A percentile compares a stretch with the other conserved stretches of the same genome.
Evolutionary conservation across 164 flowering plant genomes (phyloP).

Genomic region (Hamamelis virginiana): DNA sequence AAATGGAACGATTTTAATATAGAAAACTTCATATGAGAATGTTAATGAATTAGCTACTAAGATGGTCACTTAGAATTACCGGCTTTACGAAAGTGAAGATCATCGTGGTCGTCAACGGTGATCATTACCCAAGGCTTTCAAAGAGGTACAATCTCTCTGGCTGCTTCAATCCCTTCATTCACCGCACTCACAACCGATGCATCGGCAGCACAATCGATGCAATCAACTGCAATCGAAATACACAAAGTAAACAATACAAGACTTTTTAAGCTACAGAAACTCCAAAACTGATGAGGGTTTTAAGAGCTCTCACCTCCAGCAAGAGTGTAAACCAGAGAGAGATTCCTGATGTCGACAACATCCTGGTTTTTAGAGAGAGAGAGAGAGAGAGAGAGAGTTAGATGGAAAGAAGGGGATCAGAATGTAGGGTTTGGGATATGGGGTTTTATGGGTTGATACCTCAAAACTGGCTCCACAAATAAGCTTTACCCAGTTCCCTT

Average conservation of each 20-base stretch:
- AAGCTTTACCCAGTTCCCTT: constrained; percentile 85
- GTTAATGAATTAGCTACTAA: too few species aligned
- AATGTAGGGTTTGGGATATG: not conserved
- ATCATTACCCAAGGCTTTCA: constrained; percentile 88
- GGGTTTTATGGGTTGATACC: constrained; percentile 27
- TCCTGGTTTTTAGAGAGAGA: constrained; percentile 36
- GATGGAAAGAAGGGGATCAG: not conserved
- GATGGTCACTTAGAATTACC: constrained; percentile 37
- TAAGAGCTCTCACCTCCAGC: constrained; percentile 59
- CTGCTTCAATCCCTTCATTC: constrained; percentile 76
- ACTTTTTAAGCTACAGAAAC: not conserved
- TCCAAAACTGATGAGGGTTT: not conserved
- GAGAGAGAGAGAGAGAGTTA: constrained; percentile 2
- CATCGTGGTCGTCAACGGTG: constrained; percentile 77
- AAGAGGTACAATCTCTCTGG: constrained; percentile 41
- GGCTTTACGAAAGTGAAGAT: constrained; percentile 87
- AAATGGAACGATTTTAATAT: too few species aligned
- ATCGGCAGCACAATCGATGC: constrained; percentile 88
- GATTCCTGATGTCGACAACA: constrained; percentile 72
- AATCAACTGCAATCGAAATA: constrained; percentile 67
- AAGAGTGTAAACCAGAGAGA: constrained; percentile 80
- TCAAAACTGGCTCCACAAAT: constrained; percentile 92
- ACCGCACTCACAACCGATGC: constrained; percentile 76
- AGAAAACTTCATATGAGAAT: too few species aligned
- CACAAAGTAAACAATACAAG: not conserved